Evolutionary conservation across 441 rosid species (phyloP), one percentile per base, ranked within the genome.

Genomic region (Euphorbia celastroides): DNA sequence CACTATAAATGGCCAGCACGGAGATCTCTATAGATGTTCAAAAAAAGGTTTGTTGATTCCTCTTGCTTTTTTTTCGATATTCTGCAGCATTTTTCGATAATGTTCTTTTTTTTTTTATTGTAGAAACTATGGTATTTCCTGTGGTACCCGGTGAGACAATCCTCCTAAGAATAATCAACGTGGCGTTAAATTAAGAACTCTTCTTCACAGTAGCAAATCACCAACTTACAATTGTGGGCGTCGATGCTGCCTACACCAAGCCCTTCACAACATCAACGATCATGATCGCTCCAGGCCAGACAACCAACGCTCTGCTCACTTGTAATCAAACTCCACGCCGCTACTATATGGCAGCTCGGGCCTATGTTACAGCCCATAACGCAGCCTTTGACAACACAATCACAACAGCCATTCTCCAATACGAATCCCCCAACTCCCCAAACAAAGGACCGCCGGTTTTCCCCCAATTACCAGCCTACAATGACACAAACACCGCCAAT

Each of bases 1-100:
- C 56, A 93, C 96, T 69, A 87, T 93, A 65, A 93, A 93, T 56
- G 96, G 96, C 25, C 94, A 93, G 72, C 98, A 96, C 0, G 93
- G 97, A 31, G 97, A 93, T 69, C 84, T 93, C 38, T 93, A 88
- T 61, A 83, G 82, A 7, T 93, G 98, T 74, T 93, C 98, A 17
- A 76, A 62, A 71, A 71, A 86, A 83, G 97, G 97, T 93, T 70
- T 30, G 64, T 46, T 5, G 34, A 16, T 57, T 34, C 46, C 60
- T 14, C 57, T 69, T 56, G 36, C 22, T 34, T 41, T 51, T 16
- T 11, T 60, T 65, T 38, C 22, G 5, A 5, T n/a, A 10, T 65
- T 5, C 9, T 16, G 16, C 5, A n/a, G 31, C 26, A 17, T 2
- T 57, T 26, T 38, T 3, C 5, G 17, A 27, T n/a, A 20, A 13